Base-by-base conservation (phyloP, 139 green algal species). In the Trebouxia sp. region DNA sequence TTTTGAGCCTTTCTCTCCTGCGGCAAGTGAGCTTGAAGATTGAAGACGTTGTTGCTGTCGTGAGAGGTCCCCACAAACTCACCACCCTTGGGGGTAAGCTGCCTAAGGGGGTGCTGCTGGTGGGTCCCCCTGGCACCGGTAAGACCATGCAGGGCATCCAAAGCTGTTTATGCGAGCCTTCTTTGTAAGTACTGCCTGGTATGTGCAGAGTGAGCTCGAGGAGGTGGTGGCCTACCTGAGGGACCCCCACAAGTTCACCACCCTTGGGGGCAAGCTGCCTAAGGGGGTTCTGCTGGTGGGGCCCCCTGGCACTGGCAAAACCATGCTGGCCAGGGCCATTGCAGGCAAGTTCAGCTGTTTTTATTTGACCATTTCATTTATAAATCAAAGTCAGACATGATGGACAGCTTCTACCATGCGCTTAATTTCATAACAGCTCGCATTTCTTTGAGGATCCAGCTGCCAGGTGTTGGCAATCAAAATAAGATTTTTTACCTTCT, bases 181-280 rank as follows among this genome's bases (percentile, higher is more conserved):
- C 17, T 20, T 62, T 62, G 50, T 20, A 62, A 62, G 50, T 62
- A 20, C 50, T 62, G 50, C 17, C 50, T n/a, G n/a, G 0, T n/a
- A 20, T 37, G 5, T 81, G 43, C 91, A 97, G 90, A 81, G 85
- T 30, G 96, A 99, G 90, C 89, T 99, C 65, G 93, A 98, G 85
- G 96, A 99, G 87, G 93, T 99, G n/a, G 96, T 99, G 65, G 91
- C 97, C 45, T 99, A 97, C 82, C 87, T 99, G 65, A 90, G 91
- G 9, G 89, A 97, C 85, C 95, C 95, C 0, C 77, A 89, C 53
- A 90, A 94, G 82, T 98, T 96, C 90, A 98, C 95, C 0, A 80
- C 74, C 0, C 87, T 98, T 75, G 95, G 94, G 3, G 94, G 92
- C 28, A 97, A 98, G 88, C 85, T 98, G 77, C 95, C 94, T 55